Evolutionary conservation across 495 filamentous ascomycete species (phyloP).

Genomic region (Hamigera avellanea): DNA sequence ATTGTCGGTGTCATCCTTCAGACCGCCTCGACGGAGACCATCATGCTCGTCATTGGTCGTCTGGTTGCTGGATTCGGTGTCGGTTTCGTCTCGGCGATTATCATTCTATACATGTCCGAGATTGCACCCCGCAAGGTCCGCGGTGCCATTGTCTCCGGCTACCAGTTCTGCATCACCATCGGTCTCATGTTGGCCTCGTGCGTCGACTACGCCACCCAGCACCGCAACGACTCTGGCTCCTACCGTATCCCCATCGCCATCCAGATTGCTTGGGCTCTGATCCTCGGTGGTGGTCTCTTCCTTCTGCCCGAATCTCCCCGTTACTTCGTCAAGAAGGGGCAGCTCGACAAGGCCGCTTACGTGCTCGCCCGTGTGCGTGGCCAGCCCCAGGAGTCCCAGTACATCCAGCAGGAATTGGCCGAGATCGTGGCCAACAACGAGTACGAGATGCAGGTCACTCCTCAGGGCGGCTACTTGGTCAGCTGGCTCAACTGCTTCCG

Average conservation of each 20-base stretch:
- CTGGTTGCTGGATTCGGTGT: constrained; percentile 62
- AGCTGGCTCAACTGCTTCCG: constrained; percentile 59
- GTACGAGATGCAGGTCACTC: constrained; percentile 51
- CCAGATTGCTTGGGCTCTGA: constrained; percentile 47
- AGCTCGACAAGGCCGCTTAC: constrained; percentile 18
- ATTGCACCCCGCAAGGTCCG: constrained; percentile 23
- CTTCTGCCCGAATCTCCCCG: constrained; percentile 45
- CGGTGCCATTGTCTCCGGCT: constrained; percentile 16
- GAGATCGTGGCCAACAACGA: constrained; percentile 70
- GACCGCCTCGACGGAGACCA: constrained; percentile 34
- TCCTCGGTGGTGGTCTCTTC: constrained; percentile 43
- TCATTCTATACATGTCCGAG: constrained; percentile 67
- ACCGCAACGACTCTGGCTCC: constrained; percentile 15
- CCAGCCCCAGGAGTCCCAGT: constrained; percentile 45
- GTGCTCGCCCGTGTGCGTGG: constrained; percentile 32
- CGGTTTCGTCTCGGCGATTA: constrained; percentile 62
- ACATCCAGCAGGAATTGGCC: constrained; percentile 53
- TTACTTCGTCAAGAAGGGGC: constrained; percentile 31
- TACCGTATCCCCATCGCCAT: constrained; percentile 20
- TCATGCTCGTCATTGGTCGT: constrained; percentile 56
- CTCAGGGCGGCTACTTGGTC: constrained; percentile 44
- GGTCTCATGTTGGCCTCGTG: constrained; percentile 17
- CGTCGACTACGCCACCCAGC: constrained; percentile 21
- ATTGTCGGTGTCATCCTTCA: constrained; percentile 53
- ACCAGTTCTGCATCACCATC: constrained; percentile 18